phyloP scores from a whole-genome alignment of 805 yeast species.

The Isabelozyma gotoi region DNA sequence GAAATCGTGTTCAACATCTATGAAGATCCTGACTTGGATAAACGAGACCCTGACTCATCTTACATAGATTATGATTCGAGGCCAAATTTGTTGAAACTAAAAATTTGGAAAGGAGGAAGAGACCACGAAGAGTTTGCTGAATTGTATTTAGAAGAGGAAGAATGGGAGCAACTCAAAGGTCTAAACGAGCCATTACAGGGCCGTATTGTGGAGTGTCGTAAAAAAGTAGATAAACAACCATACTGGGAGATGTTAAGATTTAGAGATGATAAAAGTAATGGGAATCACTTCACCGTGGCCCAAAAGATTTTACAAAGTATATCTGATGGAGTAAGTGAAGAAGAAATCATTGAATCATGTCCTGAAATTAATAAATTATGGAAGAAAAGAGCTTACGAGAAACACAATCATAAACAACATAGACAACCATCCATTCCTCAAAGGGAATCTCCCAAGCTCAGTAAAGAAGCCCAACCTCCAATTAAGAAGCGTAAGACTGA shows the following conservation, averaged over 20 bases:
- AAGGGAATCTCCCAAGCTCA: conserved; percentile 1
- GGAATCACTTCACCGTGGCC: conserved; percentile 81
- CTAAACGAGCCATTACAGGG: conserved; percentile 83
- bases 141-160: conserved; percentile 60
- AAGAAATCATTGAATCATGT: conserved; percentile 65
- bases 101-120: conserved; percentile 74
- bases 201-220: conserved; percentile 81
- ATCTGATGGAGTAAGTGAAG: conserved; percentile 78
- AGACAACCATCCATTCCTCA: conserved; percentile 2
- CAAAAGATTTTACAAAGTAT: conserved; percentile 81
- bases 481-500: not conserved
- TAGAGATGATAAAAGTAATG: conserved; percentile 89
- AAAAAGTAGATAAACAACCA: conserved; percentile 53
- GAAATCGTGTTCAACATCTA: conserved; percentile 56
- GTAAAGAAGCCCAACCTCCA: conserved; percentile 1
- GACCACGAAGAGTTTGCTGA: conserved; percentile 67
- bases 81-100: conserved; percentile 62
- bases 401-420: conserved; percentile 18
- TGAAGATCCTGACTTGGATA: conserved; percentile 63
- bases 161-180: conserved; percentile 75
- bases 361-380: conserved; percentile 58
- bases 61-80: conserved; percentile 79
- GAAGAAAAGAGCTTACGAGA: conserved; percentile 54
- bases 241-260: conserved; percentile 86
- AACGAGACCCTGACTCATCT: conserved; percentile 65